phyloP scores from a whole-genome alignment of 805 yeast genomes.

The Kazachstania africana region DNA sequence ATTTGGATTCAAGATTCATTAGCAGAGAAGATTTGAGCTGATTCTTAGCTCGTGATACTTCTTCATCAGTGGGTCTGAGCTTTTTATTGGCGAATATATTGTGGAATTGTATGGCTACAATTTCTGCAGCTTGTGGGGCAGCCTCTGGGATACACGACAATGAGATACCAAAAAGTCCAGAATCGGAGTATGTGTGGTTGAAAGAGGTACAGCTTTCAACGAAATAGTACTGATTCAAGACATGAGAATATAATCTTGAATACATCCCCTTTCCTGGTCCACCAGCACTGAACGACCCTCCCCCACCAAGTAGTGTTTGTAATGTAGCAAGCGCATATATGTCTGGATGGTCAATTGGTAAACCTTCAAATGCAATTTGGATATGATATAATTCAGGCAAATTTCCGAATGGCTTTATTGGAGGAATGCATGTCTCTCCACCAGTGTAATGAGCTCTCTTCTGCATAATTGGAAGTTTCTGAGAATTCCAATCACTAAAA shows the following conservation, averaged over 20 bases:
- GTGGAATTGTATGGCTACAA: conserved; percentile 55
- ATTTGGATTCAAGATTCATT: conserved; percentile 86
- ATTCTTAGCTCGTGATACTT: conserved; percentile 82
- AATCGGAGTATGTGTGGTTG: conserved; percentile 81
- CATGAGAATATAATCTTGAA: conserved; percentile 82
- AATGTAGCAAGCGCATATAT: conserved; percentile 82
- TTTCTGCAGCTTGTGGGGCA: conserved; percentile 71
- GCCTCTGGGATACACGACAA: conserved; percentile 79
- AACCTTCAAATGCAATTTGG: conserved; percentile 80
- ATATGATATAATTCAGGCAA: conserved; percentile 75
- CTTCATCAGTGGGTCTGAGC: conserved; percentile 55
- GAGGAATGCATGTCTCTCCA: conserved; percentile 43
- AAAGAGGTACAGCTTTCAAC: conserved; percentile 81
- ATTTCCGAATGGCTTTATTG: conserved; percentile 46
- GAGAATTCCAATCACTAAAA: conserved; percentile 48
- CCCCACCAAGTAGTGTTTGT: conserved; percentile 89
- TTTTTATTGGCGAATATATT: conserved; percentile 38
- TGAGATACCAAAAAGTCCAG: conserved; percentile 85
- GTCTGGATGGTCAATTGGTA: conserved; percentile 73
- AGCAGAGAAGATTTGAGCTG: conserved; percentile 78
- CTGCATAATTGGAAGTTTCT: conserved; percentile 19
- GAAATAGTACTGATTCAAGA: conserved; percentile 81
- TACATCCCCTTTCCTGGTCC: conserved; percentile 99
- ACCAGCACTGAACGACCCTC: conserved; percentile 95
- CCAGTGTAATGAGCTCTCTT: conserved; percentile 43